Evolutionary conservation across 805 yeast species (phyloP).

Genomic region (Saccharomyces jurei): DNA sequence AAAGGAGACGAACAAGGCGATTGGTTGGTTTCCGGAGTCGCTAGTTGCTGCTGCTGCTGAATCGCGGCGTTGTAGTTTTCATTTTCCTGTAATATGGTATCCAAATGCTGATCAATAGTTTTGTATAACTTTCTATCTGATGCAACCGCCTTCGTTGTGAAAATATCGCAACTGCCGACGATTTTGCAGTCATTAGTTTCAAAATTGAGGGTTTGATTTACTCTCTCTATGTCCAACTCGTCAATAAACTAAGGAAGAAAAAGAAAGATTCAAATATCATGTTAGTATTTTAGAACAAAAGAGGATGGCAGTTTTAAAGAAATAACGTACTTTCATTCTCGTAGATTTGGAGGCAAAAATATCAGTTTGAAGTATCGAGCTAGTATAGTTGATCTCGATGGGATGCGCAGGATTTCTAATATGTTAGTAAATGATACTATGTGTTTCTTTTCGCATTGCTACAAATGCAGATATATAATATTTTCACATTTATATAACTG

Average conservation of each 20-base stretch:
- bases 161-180: constrained; percentile 85
- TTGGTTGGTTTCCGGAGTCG: constrained; percentile 6
- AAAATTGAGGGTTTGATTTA: constrained; percentile 77
- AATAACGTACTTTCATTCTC: not conserved
- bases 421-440: not conserved
- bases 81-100: constrained; percentile 37
- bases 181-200: constrained; percentile 69
- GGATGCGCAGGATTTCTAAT: not conserved
- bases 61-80: constrained; percentile 30
- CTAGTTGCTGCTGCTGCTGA: constrained; percentile 23
- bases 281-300: not conserved
- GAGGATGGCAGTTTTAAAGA: not conserved
- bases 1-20: constrained; percentile 9
- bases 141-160: constrained; percentile 88
- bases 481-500: not conserved
- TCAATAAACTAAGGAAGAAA: constrained; percentile 61
- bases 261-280: not conserved
- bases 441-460: not conserved
- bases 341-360: not conserved
- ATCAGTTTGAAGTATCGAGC: not conserved
- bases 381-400: not conserved
- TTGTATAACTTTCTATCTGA: constrained; percentile 84
- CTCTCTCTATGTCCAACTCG: constrained; percentile 83
- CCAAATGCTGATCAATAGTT: constrained; percentile 75
- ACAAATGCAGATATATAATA: not conserved